phyloP scores from a whole-genome alignment of 257 asterid species.

The Prunella vulgaris region DNA sequence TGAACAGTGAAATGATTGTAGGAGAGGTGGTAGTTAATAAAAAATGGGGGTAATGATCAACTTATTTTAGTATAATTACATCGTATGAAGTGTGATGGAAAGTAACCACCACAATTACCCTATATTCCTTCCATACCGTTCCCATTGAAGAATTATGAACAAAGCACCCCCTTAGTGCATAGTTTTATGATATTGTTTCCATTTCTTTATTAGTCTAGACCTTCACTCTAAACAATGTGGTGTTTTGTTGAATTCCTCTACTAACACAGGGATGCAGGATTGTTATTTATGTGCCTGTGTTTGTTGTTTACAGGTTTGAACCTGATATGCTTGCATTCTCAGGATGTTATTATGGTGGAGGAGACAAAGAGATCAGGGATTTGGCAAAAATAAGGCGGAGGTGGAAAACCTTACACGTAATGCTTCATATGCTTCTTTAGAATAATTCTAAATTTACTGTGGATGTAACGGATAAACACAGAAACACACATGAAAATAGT shows the following conservation, averaged over 20 bases:
- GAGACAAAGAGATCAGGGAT: conserved; percentile 86
- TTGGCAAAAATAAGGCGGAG: conserved; percentile 83
- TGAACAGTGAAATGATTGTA: too few relatives aligned
- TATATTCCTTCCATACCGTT: too few relatives aligned
- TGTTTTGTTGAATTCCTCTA: conserved; percentile 2
- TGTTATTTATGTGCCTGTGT: conserved; percentile 7
- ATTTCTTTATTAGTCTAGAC: conserved; percentile 4
- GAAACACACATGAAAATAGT: not conserved
- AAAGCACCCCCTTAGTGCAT: not conserved
- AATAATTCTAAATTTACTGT: conserved; percentile 3
- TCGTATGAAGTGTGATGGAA: too few relatives aligned
- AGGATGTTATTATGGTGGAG: conserved; percentile 98
- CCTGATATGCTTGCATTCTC: conserved; percentile 99
- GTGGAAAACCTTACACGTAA: conserved; percentile 97
- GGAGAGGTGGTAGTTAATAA: too few relatives aligned
- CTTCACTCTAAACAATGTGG: not conserved
- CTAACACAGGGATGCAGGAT: not conserved
- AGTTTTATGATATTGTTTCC: not conserved
- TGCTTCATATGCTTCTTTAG: conserved; percentile 31
- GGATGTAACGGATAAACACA: not conserved
- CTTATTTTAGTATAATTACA: too few relatives aligned
- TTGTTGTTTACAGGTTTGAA: conserved; percentile 69
- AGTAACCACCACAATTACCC: too few relatives aligned
- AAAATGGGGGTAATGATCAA: too few relatives aligned
- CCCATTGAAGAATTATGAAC: too few relatives aligned